These are phyloP conservation scores for Lactarius quietus DNA, from an alignment of 768 basidiomycete species.

Conservation along the genomic window DNA sequence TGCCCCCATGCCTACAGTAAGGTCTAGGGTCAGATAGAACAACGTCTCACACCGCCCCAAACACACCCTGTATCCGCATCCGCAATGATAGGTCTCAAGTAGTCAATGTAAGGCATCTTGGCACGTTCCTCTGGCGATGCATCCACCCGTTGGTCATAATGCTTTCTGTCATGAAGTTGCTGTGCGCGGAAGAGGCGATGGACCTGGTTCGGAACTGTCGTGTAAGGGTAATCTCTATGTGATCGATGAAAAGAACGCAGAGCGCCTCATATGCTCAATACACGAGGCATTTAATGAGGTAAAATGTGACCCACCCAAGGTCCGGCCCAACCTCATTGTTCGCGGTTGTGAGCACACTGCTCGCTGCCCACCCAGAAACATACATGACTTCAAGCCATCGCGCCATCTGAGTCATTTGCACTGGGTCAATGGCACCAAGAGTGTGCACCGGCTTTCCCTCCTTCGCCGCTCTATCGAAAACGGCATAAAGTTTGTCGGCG, in stretches of 20 bases:
- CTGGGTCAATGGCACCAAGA: conserved; percentile 90
- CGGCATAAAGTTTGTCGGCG: conserved; percentile 77
- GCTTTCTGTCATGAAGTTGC: conserved; percentile 88
- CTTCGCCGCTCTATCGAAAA: conserved; percentile 59
- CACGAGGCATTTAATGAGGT: not conserved
- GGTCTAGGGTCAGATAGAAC: conserved; percentile 14
- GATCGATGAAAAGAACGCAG: not conserved
- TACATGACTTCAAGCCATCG: conserved; percentile 82
- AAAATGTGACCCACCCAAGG: conserved; percentile 55
- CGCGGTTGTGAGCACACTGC: conserved; percentile 82
- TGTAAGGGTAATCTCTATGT: conserved; percentile 89
- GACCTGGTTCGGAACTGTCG: conserved; percentile 94
- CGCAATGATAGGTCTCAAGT: conserved; percentile 88
- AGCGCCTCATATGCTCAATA: not conserved
- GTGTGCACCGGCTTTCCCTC: conserved; percentile 77
- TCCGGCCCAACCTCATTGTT: conserved; percentile 93
- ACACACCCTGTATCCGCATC: conserved; percentile 91
- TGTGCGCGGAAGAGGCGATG: conserved; percentile 90
- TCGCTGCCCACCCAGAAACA: conserved; percentile 89
- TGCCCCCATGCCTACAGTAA: conserved; percentile 72
- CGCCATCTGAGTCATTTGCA: conserved; percentile 96
- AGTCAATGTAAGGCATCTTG: conserved; percentile 78
- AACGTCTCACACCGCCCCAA: not conserved
- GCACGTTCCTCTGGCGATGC: conserved; percentile 58
- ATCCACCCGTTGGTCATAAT: conserved; percentile 81